These are phyloP conservation scores for Hypsizygus marmoreus DNA, from an alignment of 768 basidiomycete genomes.

Conservation along the genomic window DNA sequence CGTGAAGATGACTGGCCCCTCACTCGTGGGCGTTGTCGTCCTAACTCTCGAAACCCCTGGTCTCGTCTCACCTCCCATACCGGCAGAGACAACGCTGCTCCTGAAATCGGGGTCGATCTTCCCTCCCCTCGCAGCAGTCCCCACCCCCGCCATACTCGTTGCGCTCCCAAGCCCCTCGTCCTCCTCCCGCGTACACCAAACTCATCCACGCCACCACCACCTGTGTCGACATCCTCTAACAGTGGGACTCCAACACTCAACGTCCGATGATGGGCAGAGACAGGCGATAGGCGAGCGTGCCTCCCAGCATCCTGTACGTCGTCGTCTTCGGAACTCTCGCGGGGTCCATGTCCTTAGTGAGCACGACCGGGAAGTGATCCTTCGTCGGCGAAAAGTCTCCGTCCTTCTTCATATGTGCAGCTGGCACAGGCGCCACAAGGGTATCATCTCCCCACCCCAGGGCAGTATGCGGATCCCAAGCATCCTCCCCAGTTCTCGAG, in stretches of 20 bases:
- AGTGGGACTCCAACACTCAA: slow-evolving; percentile 34
- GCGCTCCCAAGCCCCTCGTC: slow-evolving; percentile 15
- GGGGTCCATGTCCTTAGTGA: slow-evolving; percentile 1
- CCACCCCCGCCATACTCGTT: slow-evolving; percentile 47
- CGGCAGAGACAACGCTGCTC: too few relatives aligned
- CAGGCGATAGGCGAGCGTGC: slow-evolving; percentile 2
- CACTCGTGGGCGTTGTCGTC: too few relatives aligned
- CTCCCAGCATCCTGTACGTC: neutral
- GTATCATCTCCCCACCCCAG: slow-evolving; percentile 21
- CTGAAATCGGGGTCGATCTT: too few relatives aligned
- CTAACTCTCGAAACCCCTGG: too few relatives aligned
- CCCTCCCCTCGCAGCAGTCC: slow-evolving; percentile 41
- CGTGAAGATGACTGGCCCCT: too few relatives aligned
- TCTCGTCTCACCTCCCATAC: too few relatives aligned
- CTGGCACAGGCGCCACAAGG: slow-evolving; percentile 11
- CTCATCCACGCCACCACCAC: slow-evolving; percentile 7
- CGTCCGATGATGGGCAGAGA: slow-evolving; percentile 23
- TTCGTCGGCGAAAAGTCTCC: too few relatives aligned
- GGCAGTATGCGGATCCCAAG: slow-evolving; percentile 15
- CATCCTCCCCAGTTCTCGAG: slow-evolving; percentile 1
- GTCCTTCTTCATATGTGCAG: neutral
- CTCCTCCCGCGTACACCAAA: slow-evolving; percentile 20
- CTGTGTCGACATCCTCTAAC: slow-evolving; percentile 22
- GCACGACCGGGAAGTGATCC: too few relatives aligned
- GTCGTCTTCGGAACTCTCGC: slow-evolving; percentile 4